Evolutionary conservation across 495 filamentous ascomycete species (phyloP).

Genomic region (Hypoxylon intermedium): DNA sequence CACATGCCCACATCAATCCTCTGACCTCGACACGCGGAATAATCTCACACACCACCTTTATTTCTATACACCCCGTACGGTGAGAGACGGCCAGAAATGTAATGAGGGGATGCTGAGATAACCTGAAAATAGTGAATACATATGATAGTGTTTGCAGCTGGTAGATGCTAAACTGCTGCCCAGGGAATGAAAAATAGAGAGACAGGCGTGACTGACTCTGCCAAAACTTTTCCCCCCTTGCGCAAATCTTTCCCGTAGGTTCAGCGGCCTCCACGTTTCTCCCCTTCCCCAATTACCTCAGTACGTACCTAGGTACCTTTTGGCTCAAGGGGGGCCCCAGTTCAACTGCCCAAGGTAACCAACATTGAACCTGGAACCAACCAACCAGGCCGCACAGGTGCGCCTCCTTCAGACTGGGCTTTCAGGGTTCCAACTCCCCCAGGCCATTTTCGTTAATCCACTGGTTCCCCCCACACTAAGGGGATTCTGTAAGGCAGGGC

Average conservation of each 20-base stretch:
- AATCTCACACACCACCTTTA: slow-evolving; percentile 33
- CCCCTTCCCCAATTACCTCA: slow-evolving; percentile 36
- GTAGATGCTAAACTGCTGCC: slow-evolving; percentile 5
- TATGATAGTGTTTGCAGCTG: slow-evolving; percentile 29
- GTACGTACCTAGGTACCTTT: slow-evolving; percentile 3
- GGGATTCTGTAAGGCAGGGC: slow-evolving; percentile 34
- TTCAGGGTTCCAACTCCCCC: slow-evolving; percentile 39
- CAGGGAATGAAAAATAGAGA: slow-evolving; percentile 12
- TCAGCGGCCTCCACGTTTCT: slow-evolving; percentile 40
- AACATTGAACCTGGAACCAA: slow-evolving; percentile 2
- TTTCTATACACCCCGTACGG: slow-evolving; percentile 18
- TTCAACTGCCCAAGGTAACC: slow-evolving; percentile 26
- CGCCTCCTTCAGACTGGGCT: slow-evolving; percentile 32
- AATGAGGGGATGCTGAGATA: slow-evolving; percentile 14
- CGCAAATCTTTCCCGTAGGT: slow-evolving; percentile 35
- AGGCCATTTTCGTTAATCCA: slow-evolving; percentile 38
- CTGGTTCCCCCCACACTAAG: slow-evolving; percentile 42
- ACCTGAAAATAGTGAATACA: slow-evolving; percentile 35
- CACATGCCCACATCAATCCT: slow-evolving; percentile 34
- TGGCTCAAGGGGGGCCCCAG: slow-evolving; percentile 14
- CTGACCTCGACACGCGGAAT: slow-evolving; percentile 39
- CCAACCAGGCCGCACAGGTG: slow-evolving; percentile 31
- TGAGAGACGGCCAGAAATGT: slow-evolving; percentile 15
- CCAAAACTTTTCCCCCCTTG: slow-evolving; percentile 8
- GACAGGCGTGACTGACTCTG: slow-evolving; percentile 15